Conservation (phyloP, 2,329 filamentous ascomycete genomes). For the Fusarium nelsonii region DNA sequence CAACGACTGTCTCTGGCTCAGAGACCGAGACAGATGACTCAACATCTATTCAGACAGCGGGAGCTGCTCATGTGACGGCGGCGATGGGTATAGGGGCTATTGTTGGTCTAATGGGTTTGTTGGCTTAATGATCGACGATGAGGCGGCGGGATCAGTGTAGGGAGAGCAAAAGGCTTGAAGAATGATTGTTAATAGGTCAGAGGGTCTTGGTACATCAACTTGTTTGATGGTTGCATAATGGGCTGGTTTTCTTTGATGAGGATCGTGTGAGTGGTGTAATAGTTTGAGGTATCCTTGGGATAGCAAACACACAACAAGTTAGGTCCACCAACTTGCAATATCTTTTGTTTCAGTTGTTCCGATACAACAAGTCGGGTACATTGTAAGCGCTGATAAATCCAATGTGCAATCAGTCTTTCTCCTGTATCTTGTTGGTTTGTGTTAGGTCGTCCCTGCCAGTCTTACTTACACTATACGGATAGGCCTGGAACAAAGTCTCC, state of each 20-base stretch:
- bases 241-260: conserved; percentile 35
- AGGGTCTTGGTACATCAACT: conserved; percentile 16
- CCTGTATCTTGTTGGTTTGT: conserved; percentile 4
- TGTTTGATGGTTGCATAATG: conserved; percentile 28
- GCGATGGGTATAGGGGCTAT: conserved; percentile 44
- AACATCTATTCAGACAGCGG: conserved; percentile 42
- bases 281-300: conserved; percentile 7
- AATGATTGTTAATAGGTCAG: conserved; percentile 24
- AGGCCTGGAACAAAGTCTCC: neutral
- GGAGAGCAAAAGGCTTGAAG: neutral
- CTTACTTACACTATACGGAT: neutral
- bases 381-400: conserved; percentile 14
- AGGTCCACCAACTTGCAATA: conserved; percentile 17
- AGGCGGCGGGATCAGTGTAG: neutral
- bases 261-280: conserved; percentile 16
- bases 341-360: neutral
- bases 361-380: neutral
- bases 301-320: conserved; percentile 23
- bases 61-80: conserved; percentile 38
- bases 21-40: conserved; percentile 19
- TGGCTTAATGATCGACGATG: conserved; percentile 31
- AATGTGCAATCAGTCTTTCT: neutral
- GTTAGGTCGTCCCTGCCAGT: conserved; percentile 12
- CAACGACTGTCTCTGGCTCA: conserved; percentile 2
- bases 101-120: conserved; percentile 43